Evolutionary conservation across 495 filamentous ascomycete species (phyloP).

Genomic region (Durotheca rogersii): DNA sequence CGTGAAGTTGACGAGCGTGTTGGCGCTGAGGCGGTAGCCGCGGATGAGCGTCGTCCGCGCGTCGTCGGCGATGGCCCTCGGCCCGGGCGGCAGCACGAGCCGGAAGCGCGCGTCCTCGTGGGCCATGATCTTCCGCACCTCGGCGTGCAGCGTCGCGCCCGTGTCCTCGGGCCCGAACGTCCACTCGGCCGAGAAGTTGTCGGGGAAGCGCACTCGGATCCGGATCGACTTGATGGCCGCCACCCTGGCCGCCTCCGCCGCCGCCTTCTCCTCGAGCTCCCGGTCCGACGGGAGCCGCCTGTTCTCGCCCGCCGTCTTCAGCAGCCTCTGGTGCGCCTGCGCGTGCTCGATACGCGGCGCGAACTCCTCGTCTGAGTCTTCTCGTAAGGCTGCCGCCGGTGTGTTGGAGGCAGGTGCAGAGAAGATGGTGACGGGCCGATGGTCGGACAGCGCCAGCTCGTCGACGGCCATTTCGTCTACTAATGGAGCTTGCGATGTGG

Average conservation of each 20-base stretch:
- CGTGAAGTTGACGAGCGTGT: constrained; percentile 71
- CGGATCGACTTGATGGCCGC: constrained; percentile 66
- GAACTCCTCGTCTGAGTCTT: constrained; percentile 72
- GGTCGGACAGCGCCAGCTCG: constrained; percentile 27
- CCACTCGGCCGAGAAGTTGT: constrained; percentile 69
- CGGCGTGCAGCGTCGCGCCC: constrained; percentile 63
- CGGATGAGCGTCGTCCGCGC: no score
- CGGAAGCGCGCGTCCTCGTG: constrained; percentile 50
- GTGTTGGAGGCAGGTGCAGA: constrained; percentile 68
- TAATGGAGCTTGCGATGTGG: constrained; percentile 11
- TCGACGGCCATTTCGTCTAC: constrained; percentile 35
- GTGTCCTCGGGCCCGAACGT: constrained; percentile 64
- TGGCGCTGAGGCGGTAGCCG: no score
- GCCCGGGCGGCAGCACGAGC: constrained; percentile 44
- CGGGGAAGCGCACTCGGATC: constrained; percentile 84
- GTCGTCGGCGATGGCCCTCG: constrained; percentile 38
- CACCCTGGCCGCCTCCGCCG: constrained; percentile 59
- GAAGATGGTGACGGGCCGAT: constrained; percentile 66
- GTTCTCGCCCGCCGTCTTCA: constrained; percentile 63
- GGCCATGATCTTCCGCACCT: constrained; percentile 57
- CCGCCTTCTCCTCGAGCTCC: constrained; percentile 61
- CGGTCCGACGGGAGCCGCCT: constrained; percentile 68
- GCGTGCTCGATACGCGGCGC: constrained; percentile 83
- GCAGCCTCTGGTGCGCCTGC: constrained; percentile 72
- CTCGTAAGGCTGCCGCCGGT: constrained; percentile 68